Evolutionary conservation across 2,329 filamentous ascomycete genomes (phyloP), one percentile per base, ranked within the genome.

Genomic region (Dactylellina cionopaga): DNA sequence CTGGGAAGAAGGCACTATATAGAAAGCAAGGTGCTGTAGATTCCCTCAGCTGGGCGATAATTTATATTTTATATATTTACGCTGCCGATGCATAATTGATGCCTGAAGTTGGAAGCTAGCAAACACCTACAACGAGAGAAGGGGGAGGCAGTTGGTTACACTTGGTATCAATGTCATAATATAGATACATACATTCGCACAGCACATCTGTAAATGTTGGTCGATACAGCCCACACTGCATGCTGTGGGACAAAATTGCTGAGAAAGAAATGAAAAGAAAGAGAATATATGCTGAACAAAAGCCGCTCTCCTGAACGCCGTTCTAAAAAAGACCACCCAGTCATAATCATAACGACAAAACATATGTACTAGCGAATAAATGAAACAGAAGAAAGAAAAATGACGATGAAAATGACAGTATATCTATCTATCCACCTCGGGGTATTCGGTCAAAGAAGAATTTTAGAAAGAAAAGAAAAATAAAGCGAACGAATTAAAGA

Each of bases 221-320:
- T 5, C 41, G 5, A 19, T 44, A n/a, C 19, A 7, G 17, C 15
- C 17, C 41, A 9, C 41, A 9, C 41, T 6, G 11, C 11, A 27
- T 24, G n/a, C n/a, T n/a, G n/a, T n/a, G n/a, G n/a, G n/a, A n/a
- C n/a, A 47, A 24, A 25, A 27, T 9, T 6, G 15, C 10, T 11
- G 19, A 25, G 15, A 47, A 25, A 47, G 15, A 11, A 46, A 43
- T n/a, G 49, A 19, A 43, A 13, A 17, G 6, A 37, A 52, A 44
- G 15, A 35, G n/a, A n/a, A n/a, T n/a, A 41, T 22, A 55, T 60
- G 37, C 37, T 41, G 29, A 25, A 60, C 60, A 51, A 49, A 19
- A 60, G 49, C 44, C 27, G 35, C 19, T n/a, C 43, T 33, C 47
- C 39, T 46, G 22, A 69, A 69, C 64, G 64, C 64, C 64, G 19